Evolutionary conservation across 78 protist genomes (phyloP), one percentile per base, ranked within the genome.

Genomic region (Cavenderia fasciculata): DNA sequence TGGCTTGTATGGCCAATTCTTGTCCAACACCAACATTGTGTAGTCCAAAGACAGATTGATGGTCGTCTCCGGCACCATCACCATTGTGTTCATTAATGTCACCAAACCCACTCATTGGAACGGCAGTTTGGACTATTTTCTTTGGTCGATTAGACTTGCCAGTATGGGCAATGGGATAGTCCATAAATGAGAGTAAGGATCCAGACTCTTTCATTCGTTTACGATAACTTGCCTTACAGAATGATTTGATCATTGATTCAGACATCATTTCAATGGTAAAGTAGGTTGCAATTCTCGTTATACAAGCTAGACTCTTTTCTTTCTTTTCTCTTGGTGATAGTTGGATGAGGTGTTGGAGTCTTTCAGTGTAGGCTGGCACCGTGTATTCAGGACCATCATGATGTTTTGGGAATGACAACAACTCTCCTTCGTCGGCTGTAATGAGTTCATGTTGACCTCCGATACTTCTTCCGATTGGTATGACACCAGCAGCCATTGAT

Each of bases 371-470:
- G 4, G 33, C 51, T 4, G 33, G 51, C 1, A 63, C 38, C n/a
- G n/a, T n/a, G 21, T 54, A 14, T 33, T 68, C 61, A 12, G 51
- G 61, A 1, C 11, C 36, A 38, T 33, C 23, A 6, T 52, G 49
- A 3, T 27, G 57, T n/a, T 34, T 40, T 2, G 47, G 2, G 1
- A 19, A 11, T 16, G 52, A 46, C 6, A 56, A 1, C 16, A 82
- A 23, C 4, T 40, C 47, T 4, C 90, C 90, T 27, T 59, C 49
- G 21, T 82, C 65, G 1, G 25, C 5, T 3, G 69, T 2, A 19
- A 82, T 46, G 61, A 82, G 36, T 69, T 82, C 90, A 57, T 46
- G 40, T 36, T 82, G 78, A 19, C 90, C 90, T 18, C 90, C 78
- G 23, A 82, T 41, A 46, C 68, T 57, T 2, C 56, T 25, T 0